These are phyloP conservation scores for Colletotrichum liriopes DNA, from an alignment of 2,329 filamentous ascomycete genomes.

Conservation along the genomic window DNA sequence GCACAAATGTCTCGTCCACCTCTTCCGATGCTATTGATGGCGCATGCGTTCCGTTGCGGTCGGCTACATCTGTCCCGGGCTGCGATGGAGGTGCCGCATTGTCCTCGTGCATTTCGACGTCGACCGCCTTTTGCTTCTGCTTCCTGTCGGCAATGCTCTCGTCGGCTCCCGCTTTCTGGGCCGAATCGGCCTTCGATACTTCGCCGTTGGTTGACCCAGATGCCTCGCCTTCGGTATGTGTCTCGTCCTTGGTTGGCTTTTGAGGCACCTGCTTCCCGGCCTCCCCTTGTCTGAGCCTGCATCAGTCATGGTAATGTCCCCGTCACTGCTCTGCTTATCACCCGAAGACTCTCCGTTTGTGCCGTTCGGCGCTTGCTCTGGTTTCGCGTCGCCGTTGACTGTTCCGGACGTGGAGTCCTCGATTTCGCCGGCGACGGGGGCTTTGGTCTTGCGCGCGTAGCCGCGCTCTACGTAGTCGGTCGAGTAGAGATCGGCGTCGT, in stretches of 20 bases:
- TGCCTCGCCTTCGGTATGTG: constrained; percentile 44
- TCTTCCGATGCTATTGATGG: constrained; percentile 36
- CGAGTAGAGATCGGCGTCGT: constrained; percentile 70
- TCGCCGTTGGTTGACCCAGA: constrained; percentile 26
- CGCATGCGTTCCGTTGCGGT: constrained; percentile 30
- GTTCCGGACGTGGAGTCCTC: constrained; percentile 28
- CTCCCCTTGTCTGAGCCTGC: constrained; percentile 28
- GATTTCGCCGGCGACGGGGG: constrained; percentile 21
- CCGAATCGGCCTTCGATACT: background rate
- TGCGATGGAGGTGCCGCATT: constrained; percentile 11
- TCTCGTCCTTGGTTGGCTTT: constrained; percentile 26
- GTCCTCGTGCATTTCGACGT: constrained; percentile 29
- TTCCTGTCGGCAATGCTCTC: constrained; percentile 25
- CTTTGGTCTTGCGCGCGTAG: constrained; percentile 47
- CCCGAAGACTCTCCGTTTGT: constrained; percentile 46
- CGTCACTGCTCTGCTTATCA: constrained; percentile 38
- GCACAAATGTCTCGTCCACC: constrained; percentile 71
- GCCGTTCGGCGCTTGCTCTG: constrained; percentile 39
- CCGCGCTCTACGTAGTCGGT: constrained; percentile 61
- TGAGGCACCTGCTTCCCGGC: constrained; percentile 15
- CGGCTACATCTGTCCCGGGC: background rate
- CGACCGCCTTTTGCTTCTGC: constrained; percentile 38
- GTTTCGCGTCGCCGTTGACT: constrained; percentile 43
- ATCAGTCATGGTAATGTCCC: constrained; percentile 46
- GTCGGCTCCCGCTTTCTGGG: constrained; percentile 40